phyloP scores from a whole-genome alignment of 192 early-diverging fungal genomes.

The Coemansia aciculifera region DNA sequence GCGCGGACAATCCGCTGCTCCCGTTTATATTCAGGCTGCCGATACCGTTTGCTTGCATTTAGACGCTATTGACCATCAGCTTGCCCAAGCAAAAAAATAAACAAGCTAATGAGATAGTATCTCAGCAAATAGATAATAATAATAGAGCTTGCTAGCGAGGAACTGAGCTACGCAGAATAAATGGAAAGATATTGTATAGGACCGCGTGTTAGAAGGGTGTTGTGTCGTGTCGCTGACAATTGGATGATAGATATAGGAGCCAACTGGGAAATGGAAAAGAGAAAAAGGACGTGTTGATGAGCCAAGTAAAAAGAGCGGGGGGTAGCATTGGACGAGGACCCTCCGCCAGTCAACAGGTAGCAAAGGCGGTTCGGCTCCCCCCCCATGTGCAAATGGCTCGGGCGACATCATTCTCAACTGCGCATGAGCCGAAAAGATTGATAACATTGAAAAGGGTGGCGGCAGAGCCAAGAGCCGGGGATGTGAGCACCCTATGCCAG shows the following conservation, averaged over 20 bases:
- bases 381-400: slow-evolving; percentile 10
- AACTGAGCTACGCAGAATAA: not conserved
- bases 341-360: not conserved
- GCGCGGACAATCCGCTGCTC: slow-evolving; percentile 19
- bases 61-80: slow-evolving; percentile 15
- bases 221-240: not conserved
- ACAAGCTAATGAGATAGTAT: not conserved
- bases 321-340: not conserved
- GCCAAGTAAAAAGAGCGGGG: not conserved
- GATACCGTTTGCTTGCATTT: slow-evolving; percentile 55
- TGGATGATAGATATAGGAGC: not conserved
- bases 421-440: slow-evolving; percentile 11
- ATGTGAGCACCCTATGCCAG: not conserved
- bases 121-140: not conserved
- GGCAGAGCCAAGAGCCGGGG: not conserved
- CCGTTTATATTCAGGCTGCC: slow-evolving; percentile 34
- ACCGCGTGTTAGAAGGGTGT: slow-evolving; percentile 1
- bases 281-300: not conserved
- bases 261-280: slow-evolving; percentile 5
- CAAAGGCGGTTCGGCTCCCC: slow-evolving; percentile 4
- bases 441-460: not conserved
- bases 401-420: slow-evolving; percentile 8
- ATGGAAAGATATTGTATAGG: not conserved
- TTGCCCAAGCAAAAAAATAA: slow-evolving; percentile 8
- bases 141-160: not conserved